Evolutionary conservation across 1,284 basidiomycete genomes (phyloP).

Genomic region (Sporisorium sorghi): DNA sequence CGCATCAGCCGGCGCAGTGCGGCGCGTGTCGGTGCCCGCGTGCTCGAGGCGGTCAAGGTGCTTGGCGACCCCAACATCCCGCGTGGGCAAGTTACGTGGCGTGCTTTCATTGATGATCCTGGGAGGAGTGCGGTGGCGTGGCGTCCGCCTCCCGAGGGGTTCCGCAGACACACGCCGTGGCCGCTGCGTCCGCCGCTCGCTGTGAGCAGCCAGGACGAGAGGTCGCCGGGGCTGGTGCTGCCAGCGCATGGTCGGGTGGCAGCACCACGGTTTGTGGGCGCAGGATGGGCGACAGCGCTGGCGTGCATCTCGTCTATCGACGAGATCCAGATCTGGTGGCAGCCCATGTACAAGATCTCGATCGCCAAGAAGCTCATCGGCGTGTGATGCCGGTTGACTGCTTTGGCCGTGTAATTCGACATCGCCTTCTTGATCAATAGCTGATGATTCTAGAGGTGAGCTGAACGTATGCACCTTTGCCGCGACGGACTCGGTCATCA

Average conservation of each 20-base stretch:
- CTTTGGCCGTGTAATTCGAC: background rate
- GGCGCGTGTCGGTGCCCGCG: constrained; percentile 39
- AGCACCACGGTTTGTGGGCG: constrained; percentile 46
- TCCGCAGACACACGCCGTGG: constrained; percentile 45
- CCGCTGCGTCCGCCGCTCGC: constrained; percentile 30
- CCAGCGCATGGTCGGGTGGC: constrained; percentile 52
- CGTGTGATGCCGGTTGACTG: constrained; percentile 11
- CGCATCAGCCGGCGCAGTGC: constrained; percentile 39
- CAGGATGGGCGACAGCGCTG: constrained; percentile 48
- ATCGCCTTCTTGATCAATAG: no score
- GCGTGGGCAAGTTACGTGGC: constrained; percentile 51
- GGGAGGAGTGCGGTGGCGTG: constrained; percentile 38
- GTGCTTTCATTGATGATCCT: constrained; percentile 57
- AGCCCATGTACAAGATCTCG: constrained; percentile 55
- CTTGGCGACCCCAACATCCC: constrained; percentile 57
- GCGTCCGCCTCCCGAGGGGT: constrained; percentile 38
- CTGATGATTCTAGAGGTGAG: no score
- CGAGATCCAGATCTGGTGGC: constrained; percentile 60
- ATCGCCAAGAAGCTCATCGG: constrained; percentile 49
- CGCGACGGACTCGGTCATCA: no score
- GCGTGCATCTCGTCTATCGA: constrained; percentile 45
- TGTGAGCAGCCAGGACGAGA: constrained; percentile 26
- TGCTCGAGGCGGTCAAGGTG: constrained; percentile 56
- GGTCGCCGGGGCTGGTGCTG: constrained; percentile 47
- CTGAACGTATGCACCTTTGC: no score